Evolutionary conservation across 2,329 filamentous ascomycete species (phyloP).

Genomic region (Claviceps citrina): DNA sequence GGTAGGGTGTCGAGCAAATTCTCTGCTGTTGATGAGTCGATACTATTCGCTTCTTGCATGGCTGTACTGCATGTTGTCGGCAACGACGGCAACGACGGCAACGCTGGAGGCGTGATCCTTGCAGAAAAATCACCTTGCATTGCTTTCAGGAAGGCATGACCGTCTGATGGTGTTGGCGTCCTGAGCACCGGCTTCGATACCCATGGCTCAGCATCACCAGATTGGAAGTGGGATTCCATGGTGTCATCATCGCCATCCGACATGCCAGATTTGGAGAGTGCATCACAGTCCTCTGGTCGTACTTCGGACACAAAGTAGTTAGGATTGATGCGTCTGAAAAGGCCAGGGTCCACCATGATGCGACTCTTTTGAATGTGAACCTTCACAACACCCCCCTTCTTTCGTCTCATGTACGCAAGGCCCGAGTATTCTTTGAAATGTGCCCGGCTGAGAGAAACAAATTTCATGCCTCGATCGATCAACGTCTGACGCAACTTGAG

Average conservation of each 20-base stretch:
- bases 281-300: constrained; percentile 53
- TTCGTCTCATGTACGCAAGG: constrained; percentile 72
- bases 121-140: constrained; percentile 18
- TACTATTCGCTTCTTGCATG: background rate
- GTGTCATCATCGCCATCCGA: constrained; percentile 23
- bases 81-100: constrained; percentile 40
- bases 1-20: constrained; percentile 4
- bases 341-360: constrained; percentile 74
- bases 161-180: background rate
- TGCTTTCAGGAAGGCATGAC: constrained; percentile 15
- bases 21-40: constrained; percentile 2
- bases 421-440: constrained; percentile 74
- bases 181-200: constrained; percentile 10
- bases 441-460: constrained; percentile 64
- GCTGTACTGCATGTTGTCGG: constrained; percentile 12
- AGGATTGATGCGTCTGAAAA: constrained; percentile 70
- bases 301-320: constrained; percentile 70
- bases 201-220: constrained; percentile 25
- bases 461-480: constrained; percentile 70
- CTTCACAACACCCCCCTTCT: constrained; percentile 47
- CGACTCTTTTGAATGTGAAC: constrained; percentile 77
- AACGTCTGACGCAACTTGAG: constrained; percentile 48
- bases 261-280: constrained; percentile 34
- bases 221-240: constrained; percentile 20
- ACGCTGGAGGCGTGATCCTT: constrained; percentile 28